Conservation (phyloP, 2,329 filamentous ascomycete species). For the Hymenoscyphus repandus region DNA sequence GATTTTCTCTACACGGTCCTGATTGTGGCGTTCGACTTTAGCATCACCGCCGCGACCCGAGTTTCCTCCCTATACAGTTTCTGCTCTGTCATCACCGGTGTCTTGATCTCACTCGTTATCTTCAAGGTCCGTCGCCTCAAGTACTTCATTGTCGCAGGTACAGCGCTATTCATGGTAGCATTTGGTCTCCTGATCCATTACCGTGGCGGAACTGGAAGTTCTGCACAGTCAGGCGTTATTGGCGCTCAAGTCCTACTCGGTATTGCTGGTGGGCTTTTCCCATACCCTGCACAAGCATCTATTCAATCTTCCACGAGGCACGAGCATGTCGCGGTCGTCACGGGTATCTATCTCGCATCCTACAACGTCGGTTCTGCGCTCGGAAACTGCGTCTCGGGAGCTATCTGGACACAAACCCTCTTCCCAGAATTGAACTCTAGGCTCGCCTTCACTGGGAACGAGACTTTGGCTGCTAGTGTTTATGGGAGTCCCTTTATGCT, state of each 20-base stretch:
- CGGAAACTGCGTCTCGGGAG: slow-evolving; percentile 53
- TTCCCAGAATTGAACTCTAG: slow-evolving; percentile 30
- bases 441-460: slow-evolving; percentile 49
- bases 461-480: slow-evolving; percentile 33
- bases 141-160: slow-evolving; percentile 57
- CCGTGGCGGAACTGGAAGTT: slow-evolving; percentile 44
- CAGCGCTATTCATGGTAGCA: slow-evolving; percentile 56
- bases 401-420: slow-evolving; percentile 59
- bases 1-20: slow-evolving; percentile 61
- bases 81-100: slow-evolving; percentile 52
- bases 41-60: slow-evolving; percentile 49
- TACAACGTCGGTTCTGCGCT: slow-evolving; percentile 58
- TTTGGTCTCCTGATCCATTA: slow-evolving; percentile 60
- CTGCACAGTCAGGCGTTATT: slow-evolving; percentile 51
- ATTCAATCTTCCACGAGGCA: slow-evolving; percentile 46
- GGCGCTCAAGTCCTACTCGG: slow-evolving; percentile 51
- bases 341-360: slow-evolving; percentile 54
- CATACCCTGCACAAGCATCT: slow-evolving; percentile 41
- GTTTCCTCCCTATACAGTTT: slow-evolving; percentile 56
- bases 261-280: slow-evolving; percentile 51
- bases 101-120: slow-evolving; percentile 47
- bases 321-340: slow-evolving; percentile 58
- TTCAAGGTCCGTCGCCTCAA: slow-evolving; percentile 51
- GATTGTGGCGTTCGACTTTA: slow-evolving; percentile 55
- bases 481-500: slow-evolving; percentile 35